Conservation (phyloP, 306 rosid species). For the Macrotyloma uniflorum region DNA sequence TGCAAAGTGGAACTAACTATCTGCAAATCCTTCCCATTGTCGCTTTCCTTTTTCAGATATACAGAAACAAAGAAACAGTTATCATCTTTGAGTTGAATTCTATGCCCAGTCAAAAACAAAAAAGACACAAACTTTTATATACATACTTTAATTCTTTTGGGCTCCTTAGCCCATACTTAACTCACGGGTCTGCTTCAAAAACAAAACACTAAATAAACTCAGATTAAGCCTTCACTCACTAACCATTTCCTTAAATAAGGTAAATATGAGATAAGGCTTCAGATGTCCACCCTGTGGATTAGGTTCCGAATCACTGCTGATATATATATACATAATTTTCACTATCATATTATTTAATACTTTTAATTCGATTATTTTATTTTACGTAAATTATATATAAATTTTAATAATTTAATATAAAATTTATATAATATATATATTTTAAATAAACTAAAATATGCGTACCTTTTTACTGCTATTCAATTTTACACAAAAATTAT, state of each 20-base stretch:
- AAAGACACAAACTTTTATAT: background rate
- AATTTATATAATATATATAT: no score
- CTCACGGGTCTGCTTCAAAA: background rate
- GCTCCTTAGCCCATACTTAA: constrained; percentile 18
- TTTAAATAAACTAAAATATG: no score
- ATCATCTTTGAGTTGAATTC: constrained; percentile 50
- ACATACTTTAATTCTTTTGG: constrained; percentile 20
- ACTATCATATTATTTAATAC: no score
- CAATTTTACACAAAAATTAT: background rate
- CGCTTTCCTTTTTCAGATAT: constrained; percentile 32
- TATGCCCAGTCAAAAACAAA: background rate
- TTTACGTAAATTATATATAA: no score
- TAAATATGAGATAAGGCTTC: constrained; percentile 23
- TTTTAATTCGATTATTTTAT: no score
- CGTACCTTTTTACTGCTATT: background rate
- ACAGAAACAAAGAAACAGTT: constrained; percentile 31
- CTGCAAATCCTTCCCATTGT: constrained; percentile 11
- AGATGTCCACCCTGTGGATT: constrained; percentile 30
- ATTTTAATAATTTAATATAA: no score
- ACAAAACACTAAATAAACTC: background rate
- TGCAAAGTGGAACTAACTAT: constrained; percentile 12
- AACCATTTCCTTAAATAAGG: background rate
- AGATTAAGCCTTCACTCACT: background rate
- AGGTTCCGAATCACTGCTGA: constrained; percentile 36
- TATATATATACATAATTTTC: background rate